Base-by-base conservation (phyloP, 805 yeast species). In the Saturnispora gosingensis region DNA sequence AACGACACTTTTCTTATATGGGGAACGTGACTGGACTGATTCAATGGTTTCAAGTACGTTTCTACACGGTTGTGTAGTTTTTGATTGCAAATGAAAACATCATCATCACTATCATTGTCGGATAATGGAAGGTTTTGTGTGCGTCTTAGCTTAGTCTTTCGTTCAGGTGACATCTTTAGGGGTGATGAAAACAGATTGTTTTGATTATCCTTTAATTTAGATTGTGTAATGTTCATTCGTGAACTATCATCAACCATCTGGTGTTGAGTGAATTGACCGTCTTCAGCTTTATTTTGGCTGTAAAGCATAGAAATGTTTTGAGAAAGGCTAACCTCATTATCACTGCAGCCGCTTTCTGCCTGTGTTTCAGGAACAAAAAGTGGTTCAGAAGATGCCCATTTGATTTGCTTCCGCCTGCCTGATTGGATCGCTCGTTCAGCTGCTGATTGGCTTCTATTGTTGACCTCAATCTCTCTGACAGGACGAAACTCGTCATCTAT, bases 361-460 rank as follows among this genome's bases (percentile, higher is more conserved):
- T n/a, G 10, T 2, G 20, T 35, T 9, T 28, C 50, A 15, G 45
- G 40, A 10, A 48, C 13, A 42, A 48, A 48, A n/a, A 48, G 43
- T 3, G 50, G 50, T 32, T 39, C 50, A 4, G 13, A 2, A 16
- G n/a, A 6, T 1, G 18, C 16, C n/a, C 36, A n/a, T 43, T 43
- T 16, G 3, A 27, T 24, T 1, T 25, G 11, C 16, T 22, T 40
- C 25, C 18, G 25, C 15, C 18, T 27, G 16, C 43, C 43, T 36
- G 25, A 24, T 16, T 48, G 40, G 11, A 48, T 40, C 13, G 38
- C 50, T 6, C 46, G 13, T 43, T 48, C 50, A 22, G 46, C 50
- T 3, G 46, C 45, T 30, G 46, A 48, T 42, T 34, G 38, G n/a
- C 24, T n/a, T 11, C 34, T 24, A 15, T 15, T 7, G 8, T 36